These are phyloP conservation scores for Scutellaria minor DNA, from an alignment of 257 asterid species.

Conservation along the genomic window DNA sequence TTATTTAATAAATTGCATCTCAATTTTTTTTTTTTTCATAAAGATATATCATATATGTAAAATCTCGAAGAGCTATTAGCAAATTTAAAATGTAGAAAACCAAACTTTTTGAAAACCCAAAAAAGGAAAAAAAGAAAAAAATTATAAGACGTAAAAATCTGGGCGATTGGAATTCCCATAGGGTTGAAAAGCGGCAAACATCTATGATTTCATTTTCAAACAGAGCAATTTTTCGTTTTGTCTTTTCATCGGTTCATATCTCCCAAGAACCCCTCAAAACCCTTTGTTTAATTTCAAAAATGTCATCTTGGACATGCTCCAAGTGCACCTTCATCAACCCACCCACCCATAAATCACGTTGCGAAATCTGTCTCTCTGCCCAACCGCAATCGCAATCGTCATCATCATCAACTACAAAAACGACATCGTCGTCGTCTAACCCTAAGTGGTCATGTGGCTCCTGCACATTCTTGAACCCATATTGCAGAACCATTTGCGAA, in stretches of 20 bases:
- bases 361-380: conserved; percentile 70
- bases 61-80: no score
- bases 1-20: no score
- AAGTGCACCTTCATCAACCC: conserved; percentile 88
- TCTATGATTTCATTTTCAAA: conserved; percentile 23
- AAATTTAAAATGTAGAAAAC: not conserved
- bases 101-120: not conserved
- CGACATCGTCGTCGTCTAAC: conserved; percentile 41
- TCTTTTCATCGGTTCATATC: conserved; percentile 21
- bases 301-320: conserved; percentile 85
- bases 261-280: conserved; percentile 32
- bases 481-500: conserved; percentile 54
- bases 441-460: conserved; percentile 78
- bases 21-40: no score
- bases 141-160: no score
- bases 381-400: conserved; percentile 40
- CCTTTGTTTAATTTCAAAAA: conserved; percentile 39
- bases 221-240: conserved; percentile 19
- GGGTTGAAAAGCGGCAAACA: conserved; percentile 40
- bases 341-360: conserved; percentile 54
- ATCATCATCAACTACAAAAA: not conserved
- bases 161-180: not conserved
- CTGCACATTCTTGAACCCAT: conserved; percentile 80
- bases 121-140: no score
- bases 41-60: no score